Percentiles rank a stretch among this genome's conserved stretches.
Evolutionary conservation across 2,329 filamentous ascomycete species (phyloP).

Genomic region (Diaporthe velutina): DNA sequence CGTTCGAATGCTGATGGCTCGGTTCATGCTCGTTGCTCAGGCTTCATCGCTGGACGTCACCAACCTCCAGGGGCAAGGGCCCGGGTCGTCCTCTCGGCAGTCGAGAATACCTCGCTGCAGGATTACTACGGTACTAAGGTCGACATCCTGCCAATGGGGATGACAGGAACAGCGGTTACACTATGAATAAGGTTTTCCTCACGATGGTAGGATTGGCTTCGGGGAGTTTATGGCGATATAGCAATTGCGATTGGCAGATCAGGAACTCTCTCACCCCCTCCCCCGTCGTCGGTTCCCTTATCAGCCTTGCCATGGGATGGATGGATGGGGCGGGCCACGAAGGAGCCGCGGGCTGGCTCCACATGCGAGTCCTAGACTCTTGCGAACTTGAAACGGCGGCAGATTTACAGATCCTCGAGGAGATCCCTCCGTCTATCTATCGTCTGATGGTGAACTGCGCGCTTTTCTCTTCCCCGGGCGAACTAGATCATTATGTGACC

Average conservation of each 20-base stretch:
- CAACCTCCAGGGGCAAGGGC: background rate
- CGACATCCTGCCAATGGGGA: slow-evolving; percentile 9
- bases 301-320: background rate
- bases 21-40: background rate
- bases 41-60: background rate
- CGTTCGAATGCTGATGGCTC: background rate
- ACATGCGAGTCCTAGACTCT: background rate
- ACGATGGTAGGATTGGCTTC: background rate
- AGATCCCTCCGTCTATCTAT: background rate
- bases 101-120: slow-evolving; percentile 6
- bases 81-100: slow-evolving; percentile 1
- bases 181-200: slow-evolving; percentile 12
- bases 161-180: background rate
- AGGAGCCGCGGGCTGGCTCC: background rate
- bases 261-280: background rate
- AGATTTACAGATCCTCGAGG: slow-evolving; percentile 17
- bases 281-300: background rate
- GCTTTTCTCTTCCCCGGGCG: background rate
- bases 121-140: background rate
- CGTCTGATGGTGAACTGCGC: background rate
- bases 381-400: slow-evolving; percentile 19
- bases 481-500: background rate
- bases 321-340: background rate
- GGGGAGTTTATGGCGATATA: background rate
- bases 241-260: slow-evolving; percentile 29